A percentile compares a stretch with the other conserved stretches of the same genome.
Evolutionary conservation across 2,329 filamentous ascomycete genomes (phyloP).

Genomic region (Sporothrix schenckii): DNA sequence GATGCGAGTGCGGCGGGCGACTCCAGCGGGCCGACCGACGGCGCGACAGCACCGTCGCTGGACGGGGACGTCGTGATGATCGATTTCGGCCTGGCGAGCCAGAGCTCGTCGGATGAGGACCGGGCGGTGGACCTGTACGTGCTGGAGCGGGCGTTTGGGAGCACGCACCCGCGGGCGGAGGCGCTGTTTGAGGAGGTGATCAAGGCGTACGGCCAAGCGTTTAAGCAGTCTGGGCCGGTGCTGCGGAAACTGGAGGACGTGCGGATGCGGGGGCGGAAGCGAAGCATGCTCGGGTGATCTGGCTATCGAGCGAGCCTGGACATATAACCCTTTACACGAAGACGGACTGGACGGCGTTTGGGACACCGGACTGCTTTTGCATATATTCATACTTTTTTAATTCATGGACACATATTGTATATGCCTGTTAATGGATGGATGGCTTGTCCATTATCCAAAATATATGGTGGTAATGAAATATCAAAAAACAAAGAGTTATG

Average conservation of each 20-base stretch:
- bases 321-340: background rate
- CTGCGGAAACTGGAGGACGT: conserved; percentile 88
- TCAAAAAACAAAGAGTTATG: conserved; percentile 12
- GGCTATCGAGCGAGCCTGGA: too few relatives aligned
- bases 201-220: conserved; percentile 70
- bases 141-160: conserved; percentile 89
- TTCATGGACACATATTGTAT: background rate
- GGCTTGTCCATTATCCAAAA: background rate
- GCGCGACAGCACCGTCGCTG: conserved; percentile 42
- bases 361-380: background rate
- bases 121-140: conserved; percentile 96
- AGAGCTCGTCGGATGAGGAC: conserved; percentile 84
- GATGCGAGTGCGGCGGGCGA: conserved; percentile 29
- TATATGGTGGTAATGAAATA: background rate
- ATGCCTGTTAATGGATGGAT: background rate
- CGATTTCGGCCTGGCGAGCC: conserved; percentile 87
- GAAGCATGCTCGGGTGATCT: conserved; percentile 84
- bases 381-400: conserved; percentile 1
- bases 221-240: conserved; percentile 73
- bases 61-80: conserved; percentile 84
- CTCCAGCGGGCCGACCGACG: background rate
- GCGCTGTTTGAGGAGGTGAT: conserved; percentile 74
- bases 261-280: conserved; percentile 88
- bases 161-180: conserved; percentile 88
- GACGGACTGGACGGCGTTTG: background rate